Evolutionary conservation across 2,329 filamentous ascomycete species (phyloP), one percentile per base, ranked within the genome.

Genomic region (Diaporthe aspalathi): DNA sequence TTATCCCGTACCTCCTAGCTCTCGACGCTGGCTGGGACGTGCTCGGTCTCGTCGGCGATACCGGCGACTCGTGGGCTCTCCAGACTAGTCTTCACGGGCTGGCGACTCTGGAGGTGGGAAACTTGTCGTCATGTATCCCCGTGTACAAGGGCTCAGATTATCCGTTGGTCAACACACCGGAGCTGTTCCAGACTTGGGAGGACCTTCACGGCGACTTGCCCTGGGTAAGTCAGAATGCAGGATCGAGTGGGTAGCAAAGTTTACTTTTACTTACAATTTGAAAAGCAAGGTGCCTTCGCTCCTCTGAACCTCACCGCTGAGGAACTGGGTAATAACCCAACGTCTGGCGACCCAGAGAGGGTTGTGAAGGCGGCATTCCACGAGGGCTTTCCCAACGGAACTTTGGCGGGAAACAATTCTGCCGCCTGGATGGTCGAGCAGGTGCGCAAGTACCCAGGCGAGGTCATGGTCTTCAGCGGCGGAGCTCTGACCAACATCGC

Each of bases 401-500:
- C 81, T 3, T 77, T 80, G 24, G 79, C 81, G 3, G 79, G 82
- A 57, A 79, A 79, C 32, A 78, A 77, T 57, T 83, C 84, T 5
- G 84, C 83, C 0, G 79, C 80, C 27, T 87, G 84, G 76, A 83
- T 87, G 82, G 79, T 87, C 43, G 79, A 84, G 69, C 80, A 81
- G 76, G 85, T 86, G 1, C 81, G 80, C 71, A 84, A 82, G 74
- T 84, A 87, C 75, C 85, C 85, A 0, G 84, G 84, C 32, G 80
- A 87, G 75, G 81, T 87, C n/a, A 80, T 79, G 32, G 86, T 88
- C 72, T 86, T 81, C 74, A 78, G 78, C 79, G 82, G 80, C 9
- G 84, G 85, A 9, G 79, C 84, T 3, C 71, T 87, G 74, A 87
- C 85, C 20, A 87, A 87, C 72, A 78, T 87, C 43, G 85, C 85